Base-by-base conservation (phyloP, 768 basidiomycete species). In the Naganishia friedmannii region DNA sequence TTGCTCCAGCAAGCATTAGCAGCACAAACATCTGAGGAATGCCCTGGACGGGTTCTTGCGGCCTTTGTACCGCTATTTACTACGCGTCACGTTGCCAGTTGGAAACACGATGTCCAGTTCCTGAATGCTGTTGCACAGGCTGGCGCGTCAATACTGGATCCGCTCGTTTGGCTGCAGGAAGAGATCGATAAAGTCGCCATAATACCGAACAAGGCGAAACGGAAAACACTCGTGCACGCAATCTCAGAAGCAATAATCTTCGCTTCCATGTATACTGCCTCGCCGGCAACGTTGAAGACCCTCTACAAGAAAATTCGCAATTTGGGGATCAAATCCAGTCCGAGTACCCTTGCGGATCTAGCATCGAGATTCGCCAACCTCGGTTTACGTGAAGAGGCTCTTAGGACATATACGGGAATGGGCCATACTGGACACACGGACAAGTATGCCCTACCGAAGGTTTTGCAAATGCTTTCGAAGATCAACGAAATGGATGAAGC, bases 141-240 rank as follows among this genome's bases (percentile, higher is more conserved):
- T 26, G 12, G 37, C 21, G n/a, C 42, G n/a, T 42, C 60, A 42
- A 45, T 63, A 26, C 26, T n/a, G 13, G 60, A 63, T 29, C 60
- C 60, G 21, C 15, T 46, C 8, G 9, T 26, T 28, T 63, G 60
- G 60, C 60, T 63, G 15, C 60, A 63, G 26, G 21, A 45, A n/a
- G 37, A 63, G 15, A 4, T 46, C 39, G 29, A 26, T 21, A 63
- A 45, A 45, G 37, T 46, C 60, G n/a, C 7, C 19, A 63, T 12
- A 29, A 26, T 46, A 17, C 29, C 39, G 2, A 13, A 45, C 28
- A 4, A 2, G 12, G 10, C 26, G 21, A 63, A 45, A 45, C 37
- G 60, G 10, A 31, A 63, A 63, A 23, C 9, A 17, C 60, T 63
- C 23, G 26, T 42, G 23, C 39, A 21, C 8, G 60, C 37, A 42